A percentile compares a stretch with the other conserved stretches of the same genome.
phyloP scores from a whole-genome alignment of 176 grass and related monocot genomes.

The Leersia perrieri region DNA sequence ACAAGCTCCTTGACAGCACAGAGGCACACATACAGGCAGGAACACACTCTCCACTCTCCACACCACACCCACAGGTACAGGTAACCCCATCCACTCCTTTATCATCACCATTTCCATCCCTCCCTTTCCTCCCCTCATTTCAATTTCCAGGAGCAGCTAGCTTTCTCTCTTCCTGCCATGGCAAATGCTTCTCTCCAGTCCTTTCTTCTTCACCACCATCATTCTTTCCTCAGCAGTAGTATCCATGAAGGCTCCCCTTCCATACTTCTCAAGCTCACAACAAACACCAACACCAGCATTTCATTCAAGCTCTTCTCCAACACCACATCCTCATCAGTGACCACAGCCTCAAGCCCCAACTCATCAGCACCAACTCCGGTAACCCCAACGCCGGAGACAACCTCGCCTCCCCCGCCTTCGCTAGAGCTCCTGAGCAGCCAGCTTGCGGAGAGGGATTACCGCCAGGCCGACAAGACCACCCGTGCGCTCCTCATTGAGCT shows the following conservation, averaged over 20 bases:
- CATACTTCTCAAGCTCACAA: slow-evolving; percentile 31
- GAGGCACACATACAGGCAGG: not conserved
- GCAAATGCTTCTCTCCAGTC: slow-evolving; percentile 56
- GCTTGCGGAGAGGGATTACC: slow-evolving; percentile 52
- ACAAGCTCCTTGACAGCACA: slow-evolving; percentile 10
- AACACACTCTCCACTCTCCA: slow-evolving; percentile 21
- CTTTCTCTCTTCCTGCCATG: slow-evolving; percentile 39
- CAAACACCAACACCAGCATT: slow-evolving; percentile 23
- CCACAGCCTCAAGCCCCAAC: slow-evolving; percentile 35
- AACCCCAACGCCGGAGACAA: not conserved
- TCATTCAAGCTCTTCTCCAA: slow-evolving; percentile 62
- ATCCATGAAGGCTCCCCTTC: slow-evolving; percentile 43
- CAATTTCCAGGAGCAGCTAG: not conserved
- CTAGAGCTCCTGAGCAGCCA: slow-evolving; percentile 54
- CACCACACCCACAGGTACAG: slow-evolving; percentile 26
- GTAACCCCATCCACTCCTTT: slow-evolving; percentile 46
- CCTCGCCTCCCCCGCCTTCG: slow-evolving; percentile 34
- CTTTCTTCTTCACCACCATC: slow-evolving; percentile 57
- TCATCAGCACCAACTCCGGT: slow-evolving; percentile 26
- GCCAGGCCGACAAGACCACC: slow-evolving; percentile 84
- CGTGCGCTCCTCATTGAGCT: slow-evolving; percentile 74
- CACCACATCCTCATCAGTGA: slow-evolving; percentile 45
- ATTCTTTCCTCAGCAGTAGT: slow-evolving; percentile 37
- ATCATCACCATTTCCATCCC: slow-evolving; percentile 38
- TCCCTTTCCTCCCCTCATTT: not conserved